Base-by-base conservation (phyloP, 2,329 filamentous ascomycete species). In the Xylaria sp. region DNA sequence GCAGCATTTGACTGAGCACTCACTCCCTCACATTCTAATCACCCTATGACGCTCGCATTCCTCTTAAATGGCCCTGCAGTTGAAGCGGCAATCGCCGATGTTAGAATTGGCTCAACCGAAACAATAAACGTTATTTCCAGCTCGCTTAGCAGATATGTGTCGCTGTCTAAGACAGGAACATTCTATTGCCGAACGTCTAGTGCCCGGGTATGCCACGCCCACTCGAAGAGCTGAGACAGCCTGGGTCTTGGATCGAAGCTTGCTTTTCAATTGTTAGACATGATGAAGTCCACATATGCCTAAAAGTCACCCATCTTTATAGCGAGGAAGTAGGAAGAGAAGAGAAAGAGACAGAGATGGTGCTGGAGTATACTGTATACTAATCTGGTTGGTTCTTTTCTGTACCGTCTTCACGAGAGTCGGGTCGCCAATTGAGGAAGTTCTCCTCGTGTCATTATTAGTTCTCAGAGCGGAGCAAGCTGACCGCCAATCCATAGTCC, bases 401-500 rank as follows among this genome's bases (percentile, higher is more conserved):
- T 45, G 19, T 12, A 6, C 24, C 21, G 50, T 47, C 2, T 24
- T 34, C 4, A 36, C 34, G n/a, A 57, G 34, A 12, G 42, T 54
- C 12, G 21, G 45, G 27, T 48, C 19, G 54, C 21, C 19, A 59
- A 42, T 45, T 14, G 54, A 50, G n/a, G 39, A 34, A 21, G 14
- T 36, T 34, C 19, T 36, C 32, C 14, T 36, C 30, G 21, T 34
- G 24, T 24, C 24, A 51, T 53, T 39, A 53, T 1, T 32, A 58
- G 6, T 32, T 27, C 54, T 7, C 9, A 47, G 36, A 45, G 34
- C n/a, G 19, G 30, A 60, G 19, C 12, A 17, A 24, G 19, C 47
- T 69, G 68, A 69, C 68, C 68, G 68, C 68, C 19, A 55, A 54
- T 67, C 45, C 30, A 36, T 30, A 12, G 21, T 47, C 24, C 45